phyloP scores from a whole-genome alignment of 495 filamentous ascomycete species.

The Trichoderma erinaceum region DNA sequence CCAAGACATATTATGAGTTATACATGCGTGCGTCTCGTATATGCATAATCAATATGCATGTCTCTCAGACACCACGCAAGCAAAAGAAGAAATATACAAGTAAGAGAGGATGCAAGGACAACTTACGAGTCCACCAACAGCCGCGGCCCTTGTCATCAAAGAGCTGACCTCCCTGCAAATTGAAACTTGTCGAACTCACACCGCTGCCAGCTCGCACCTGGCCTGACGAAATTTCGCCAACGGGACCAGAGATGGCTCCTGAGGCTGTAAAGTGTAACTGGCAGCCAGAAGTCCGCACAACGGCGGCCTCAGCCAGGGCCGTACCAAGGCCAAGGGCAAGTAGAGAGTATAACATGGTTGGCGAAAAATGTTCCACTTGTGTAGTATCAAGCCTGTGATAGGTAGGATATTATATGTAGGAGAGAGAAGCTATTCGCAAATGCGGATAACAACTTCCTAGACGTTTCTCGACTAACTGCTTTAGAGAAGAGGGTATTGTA shows the following conservation, averaged over 20 bases:
- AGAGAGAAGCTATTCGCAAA: neutral
- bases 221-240: conserved; percentile 5
- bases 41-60: neutral
- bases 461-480: neutral
- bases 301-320: neutral
- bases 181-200: neutral
- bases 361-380: neutral
- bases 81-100: conserved; percentile 3
- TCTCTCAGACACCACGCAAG: neutral
- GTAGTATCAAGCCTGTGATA: neutral
- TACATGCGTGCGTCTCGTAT: neutral
- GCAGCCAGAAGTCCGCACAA: conserved; percentile 5
- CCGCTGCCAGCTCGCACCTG: conserved; percentile 8
- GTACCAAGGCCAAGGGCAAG: neutral
- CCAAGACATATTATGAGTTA: neutral
- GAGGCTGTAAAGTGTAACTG: conserved; percentile 5
- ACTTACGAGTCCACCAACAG: conserved; percentile 53
- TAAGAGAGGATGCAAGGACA: neutral
- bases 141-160: conserved; percentile 48
- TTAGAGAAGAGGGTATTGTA: neutral
- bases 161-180: conserved; percentile 25
- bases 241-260: conserved; percentile 6
- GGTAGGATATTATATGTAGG: neutral
- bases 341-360: neutral
- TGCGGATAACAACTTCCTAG: neutral